Conservation (phyloP, 2,329 filamentous ascomycete genomes). For the Onygenales sp. region DNA sequence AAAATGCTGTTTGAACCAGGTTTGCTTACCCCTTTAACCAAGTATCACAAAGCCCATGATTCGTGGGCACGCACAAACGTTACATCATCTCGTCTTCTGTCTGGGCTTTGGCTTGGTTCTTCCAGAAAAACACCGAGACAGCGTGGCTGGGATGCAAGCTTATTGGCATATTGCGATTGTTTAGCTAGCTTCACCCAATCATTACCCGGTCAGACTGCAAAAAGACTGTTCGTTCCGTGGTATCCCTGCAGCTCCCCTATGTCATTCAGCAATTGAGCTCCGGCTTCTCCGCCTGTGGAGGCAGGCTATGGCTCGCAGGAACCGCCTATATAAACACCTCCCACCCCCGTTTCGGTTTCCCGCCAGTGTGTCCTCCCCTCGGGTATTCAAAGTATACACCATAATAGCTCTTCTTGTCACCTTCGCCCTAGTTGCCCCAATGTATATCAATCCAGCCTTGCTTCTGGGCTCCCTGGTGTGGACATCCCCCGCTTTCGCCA, state of each 20-base stretch:
- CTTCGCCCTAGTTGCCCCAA: background rate
- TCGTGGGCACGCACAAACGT: background rate
- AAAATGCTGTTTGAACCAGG: background rate
- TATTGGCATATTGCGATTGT: background rate
- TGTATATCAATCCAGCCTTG: background rate
- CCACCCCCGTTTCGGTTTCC: too few relatives aligned
- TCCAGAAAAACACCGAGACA: background rate
- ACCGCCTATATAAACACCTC: background rate
- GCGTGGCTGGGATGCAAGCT: background rate
- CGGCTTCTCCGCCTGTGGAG: background rate
- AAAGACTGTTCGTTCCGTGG: background rate
- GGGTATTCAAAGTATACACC: background rate
- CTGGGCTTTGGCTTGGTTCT: background rate
- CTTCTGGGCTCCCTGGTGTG: background rate
- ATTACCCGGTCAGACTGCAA: background rate
- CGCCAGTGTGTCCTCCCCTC: background rate
- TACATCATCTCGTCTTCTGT: background rate
- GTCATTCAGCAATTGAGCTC: background rate
- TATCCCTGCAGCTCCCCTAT: background rate
- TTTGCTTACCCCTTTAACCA: background rate
- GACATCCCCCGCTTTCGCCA: background rate
- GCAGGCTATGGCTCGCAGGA: background rate
- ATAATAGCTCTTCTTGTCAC: slow-evolving; percentile 3
- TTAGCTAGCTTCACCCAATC: background rate
- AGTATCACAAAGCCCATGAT: background rate